These are phyloP conservation scores for Salix caprea DNA, from an alignment of 345 rosid species.

Conservation along the genomic window DNA sequence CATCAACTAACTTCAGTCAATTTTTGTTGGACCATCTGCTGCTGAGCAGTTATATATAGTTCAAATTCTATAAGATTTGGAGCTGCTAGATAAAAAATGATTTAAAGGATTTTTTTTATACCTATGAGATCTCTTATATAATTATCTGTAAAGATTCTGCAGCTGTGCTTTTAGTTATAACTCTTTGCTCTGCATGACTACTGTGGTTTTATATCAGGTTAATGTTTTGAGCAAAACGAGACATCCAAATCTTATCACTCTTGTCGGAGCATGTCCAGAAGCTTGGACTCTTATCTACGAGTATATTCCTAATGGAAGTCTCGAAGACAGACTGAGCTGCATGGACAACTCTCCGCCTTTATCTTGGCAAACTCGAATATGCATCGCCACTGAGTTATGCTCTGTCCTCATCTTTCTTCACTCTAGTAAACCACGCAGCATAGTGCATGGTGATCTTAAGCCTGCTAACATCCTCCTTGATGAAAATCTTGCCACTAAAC, in stretches of 20 bases:
- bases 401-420: slow-evolving; percentile 85
- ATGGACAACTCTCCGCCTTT: slow-evolving; percentile 68
- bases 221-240: slow-evolving; percentile 74
- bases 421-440: slow-evolving; percentile 67
- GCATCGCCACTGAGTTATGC: slow-evolving; percentile 77
- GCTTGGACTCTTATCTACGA: slow-evolving; percentile 77
- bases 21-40: not conserved
- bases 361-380: slow-evolving; percentile 83
- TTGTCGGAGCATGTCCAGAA: slow-evolving; percentile 88
- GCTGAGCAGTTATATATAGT: not conserved
- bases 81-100: not conserved
- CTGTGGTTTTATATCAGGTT: slow-evolving; percentile 46
- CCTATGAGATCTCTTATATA: no score
- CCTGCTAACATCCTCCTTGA: slow-evolving; percentile 86
- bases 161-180: not conserved
- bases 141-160: not conserved
- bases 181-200: not conserved
- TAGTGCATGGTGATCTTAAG: slow-evolving; percentile 86
- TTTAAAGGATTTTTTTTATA: not conserved
- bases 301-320: slow-evolving; percentile 84
- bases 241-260: slow-evolving; percentile 85
- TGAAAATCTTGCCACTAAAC: slow-evolving; percentile 66
- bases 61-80: not conserved
- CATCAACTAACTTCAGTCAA: not conserved
- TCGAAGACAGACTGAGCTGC: slow-evolving; percentile 86